Percentiles rank a stretch among this genome's conserved stretches.
These are phyloP conservation scores for Sarocladium kiliense DNA, from an alignment of 2,329 filamentous ascomycete species.

Conservation along the genomic window DNA sequence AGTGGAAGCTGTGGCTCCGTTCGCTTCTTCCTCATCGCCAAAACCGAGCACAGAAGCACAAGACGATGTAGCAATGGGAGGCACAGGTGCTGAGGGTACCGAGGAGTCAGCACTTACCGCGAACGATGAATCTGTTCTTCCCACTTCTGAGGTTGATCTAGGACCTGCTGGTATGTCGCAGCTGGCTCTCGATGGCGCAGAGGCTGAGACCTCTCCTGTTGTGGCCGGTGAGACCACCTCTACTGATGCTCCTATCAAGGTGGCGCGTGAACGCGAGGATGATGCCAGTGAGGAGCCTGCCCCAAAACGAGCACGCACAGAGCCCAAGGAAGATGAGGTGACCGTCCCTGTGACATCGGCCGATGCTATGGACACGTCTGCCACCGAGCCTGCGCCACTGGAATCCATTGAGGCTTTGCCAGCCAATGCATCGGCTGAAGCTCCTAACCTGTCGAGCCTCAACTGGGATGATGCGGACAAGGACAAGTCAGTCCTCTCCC, in stretches of 20 bases:
- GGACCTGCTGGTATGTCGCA: slow-evolving; percentile 33
- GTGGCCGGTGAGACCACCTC: slow-evolving; percentile 35
- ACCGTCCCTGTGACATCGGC: neutral
- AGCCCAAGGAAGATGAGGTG: slow-evolving; percentile 40
- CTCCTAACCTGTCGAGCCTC: slow-evolving; percentile 14
- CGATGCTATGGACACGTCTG: slow-evolving; percentile 8
- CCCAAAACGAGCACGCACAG: slow-evolving; percentile 77
- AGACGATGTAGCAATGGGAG: neutral
- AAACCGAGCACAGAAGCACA: neutral
- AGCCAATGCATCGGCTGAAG: slow-evolving; percentile 9
- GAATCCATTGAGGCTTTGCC: slow-evolving; percentile 7
- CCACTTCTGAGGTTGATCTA: slow-evolving; percentile 28
- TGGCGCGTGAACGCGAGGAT: slow-evolving; percentile 72
- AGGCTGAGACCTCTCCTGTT: slow-evolving; percentile 21
- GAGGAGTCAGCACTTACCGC: no score
- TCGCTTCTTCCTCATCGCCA: neutral
- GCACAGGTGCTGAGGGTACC: neutral
- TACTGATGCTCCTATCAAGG: slow-evolving; percentile 57
- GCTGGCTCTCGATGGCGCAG: slow-evolving; percentile 31
- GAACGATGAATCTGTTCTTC: slow-evolving; percentile 16
- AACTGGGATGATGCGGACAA: slow-evolving; percentile 37
- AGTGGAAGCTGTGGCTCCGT: slow-evolving; percentile 1
- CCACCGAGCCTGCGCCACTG: neutral
- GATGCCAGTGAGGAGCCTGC: slow-evolving; percentile 62
- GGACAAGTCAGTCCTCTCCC: slow-evolving; percentile 47